Evolutionary conservation across 768 basidiomycete species (phyloP), one percentile per base, ranked within the genome.

Genomic region (Psilocybe subaeruginosa): DNA sequence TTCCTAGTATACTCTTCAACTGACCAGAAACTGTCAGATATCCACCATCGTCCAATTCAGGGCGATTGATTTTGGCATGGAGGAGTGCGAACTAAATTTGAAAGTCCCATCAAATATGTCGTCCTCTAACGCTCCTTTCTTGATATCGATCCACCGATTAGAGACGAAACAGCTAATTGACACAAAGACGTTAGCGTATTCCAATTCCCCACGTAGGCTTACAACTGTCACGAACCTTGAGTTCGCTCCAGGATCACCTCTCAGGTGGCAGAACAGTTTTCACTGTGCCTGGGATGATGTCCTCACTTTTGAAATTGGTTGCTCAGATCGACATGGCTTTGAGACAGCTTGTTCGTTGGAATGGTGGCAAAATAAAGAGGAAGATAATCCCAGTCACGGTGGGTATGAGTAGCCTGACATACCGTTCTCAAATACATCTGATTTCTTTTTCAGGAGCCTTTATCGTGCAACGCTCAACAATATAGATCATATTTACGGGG

Each of bases 41-140:
- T 51, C 57, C 6, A 58, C 57, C 11, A 52, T 58, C 11, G 12
- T 58, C 11, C 57, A 58, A 17, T 58, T 58, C 35, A 19, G 57
- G 29, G 57, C 57, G 2, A 58, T 58, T 29, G 57, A 58, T 17
- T 58, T 37, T 17, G 57, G 57, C 4, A 58, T 58, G 57, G 49
- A 58, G 33, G 9, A 50, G 14, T 58, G 57, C 37, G 49, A 58
- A 51, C 33, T 58, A 14, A 41, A 51, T 8, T 4, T 58, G 16
- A 33, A 19, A 6, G 14, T 58, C 19, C 48, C 49, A 14, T 2
- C 11, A 6, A 17, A 8, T 14, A 43, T n/a, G 14, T 14, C n/a
- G 7, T 0, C 9, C 5, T 33, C 50, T 6, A 33, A 29, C 9
- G 17, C 9, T 29, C 27, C 47, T 6, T 8, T 58, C 17, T 9